Base-by-base conservation (phyloP, 2,329 filamentous ascomycete genomes). In the Neoascochyta sp. region DNA sequence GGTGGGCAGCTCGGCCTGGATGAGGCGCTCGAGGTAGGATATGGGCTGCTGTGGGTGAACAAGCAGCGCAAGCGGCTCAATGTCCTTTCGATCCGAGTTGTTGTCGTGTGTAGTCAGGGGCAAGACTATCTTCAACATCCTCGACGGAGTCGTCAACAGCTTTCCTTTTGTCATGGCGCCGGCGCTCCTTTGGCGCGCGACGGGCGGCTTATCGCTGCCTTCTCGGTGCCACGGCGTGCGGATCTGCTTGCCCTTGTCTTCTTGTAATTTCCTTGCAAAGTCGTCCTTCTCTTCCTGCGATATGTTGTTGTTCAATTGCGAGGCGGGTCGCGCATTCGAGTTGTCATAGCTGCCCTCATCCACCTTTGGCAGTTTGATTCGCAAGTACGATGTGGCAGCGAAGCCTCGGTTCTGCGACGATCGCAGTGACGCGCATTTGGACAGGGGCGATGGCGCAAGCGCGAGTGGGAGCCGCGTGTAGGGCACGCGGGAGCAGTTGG, bases 21-120 rank as follows among this genome's bases (percentile, higher is more conserved):
- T 89, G 3, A 95, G 69, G 7, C 86, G 78, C 60, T 94, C 86
- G 22, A 95, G 78, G 59, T 95, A 94, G 7, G 86, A 94, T 3
- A 95, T 73, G 0, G 89, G 89, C 55, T 95, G 89, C 41, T 93
- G 86, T 0, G 89, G 88, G 49, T 95, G 89, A 0, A 95, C 75
- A 2, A 95, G 76, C 0, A 95, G 74, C 1, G 88, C 88, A 9
- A 95, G 70, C 0, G 88, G 87, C 47, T 93, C 85, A n/a, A 90
- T 78, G 26, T 80, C 74, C 61, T 83, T 81, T 34, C 78, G 71
- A 40, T 80, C 75, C 2, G 66, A 64, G 41, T 76, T 74, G 16
- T 70, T 68, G 34, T 81, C 78, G 24, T 70, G 64, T 0, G 76
- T 81, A 0, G 77, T 78, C 15, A 93, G 70, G 0, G 86, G 87